Evolutionary conservation across 169 alveolate genomes (phyloP), one percentile per base, ranked within the genome.

Genomic region (Eimeria falciformis): DNA sequence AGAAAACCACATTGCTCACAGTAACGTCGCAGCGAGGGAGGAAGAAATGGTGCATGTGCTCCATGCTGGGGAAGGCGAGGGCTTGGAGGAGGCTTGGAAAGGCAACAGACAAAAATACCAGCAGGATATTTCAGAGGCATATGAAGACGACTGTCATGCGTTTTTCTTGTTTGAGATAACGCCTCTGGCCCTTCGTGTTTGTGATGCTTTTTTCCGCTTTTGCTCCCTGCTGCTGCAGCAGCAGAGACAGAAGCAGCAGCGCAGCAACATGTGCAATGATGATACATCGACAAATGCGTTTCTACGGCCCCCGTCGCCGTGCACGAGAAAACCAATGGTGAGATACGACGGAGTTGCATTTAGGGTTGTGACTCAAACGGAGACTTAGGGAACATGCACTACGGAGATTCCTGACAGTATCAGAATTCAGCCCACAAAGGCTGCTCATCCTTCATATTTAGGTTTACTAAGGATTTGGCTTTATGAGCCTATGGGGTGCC

Each of bases 221-320:
- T 78, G 87, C 45, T 78, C 87, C 21, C 45, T 78, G 87, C 87
- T 78, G 40, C 69, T 78, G 87, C 87, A 78, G 87, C 87, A 78
- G 50, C 87, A 78, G 87, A 50, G 87, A 69, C 87, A 78, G 69
- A 45, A 27, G 87, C 87, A 27, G 62, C 87, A 78, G 71, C 69
- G 40, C 29, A 27, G 9, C 17, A 9, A n/a, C 69, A 46, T 78
- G 9, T 73, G 47, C 25, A 40, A 50, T 78, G 87, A 50, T 25
- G 87, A 78, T 9, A 69, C 87, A 2, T 43, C 55, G 11, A 17
- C 79, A 69, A 37, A 29, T 11, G 87, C 71, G n/a, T 33, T 33
- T 47, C 5, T 40, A 21, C 46, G 50, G 23, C 87, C 87, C 21
- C 87, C 87, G n/a, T 47, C 37, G 9, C 87, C 87, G 1, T 46